phyloP scores from a whole-genome alignment of 805 yeast species.

The Scheffersomyces coipomensis region DNA sequence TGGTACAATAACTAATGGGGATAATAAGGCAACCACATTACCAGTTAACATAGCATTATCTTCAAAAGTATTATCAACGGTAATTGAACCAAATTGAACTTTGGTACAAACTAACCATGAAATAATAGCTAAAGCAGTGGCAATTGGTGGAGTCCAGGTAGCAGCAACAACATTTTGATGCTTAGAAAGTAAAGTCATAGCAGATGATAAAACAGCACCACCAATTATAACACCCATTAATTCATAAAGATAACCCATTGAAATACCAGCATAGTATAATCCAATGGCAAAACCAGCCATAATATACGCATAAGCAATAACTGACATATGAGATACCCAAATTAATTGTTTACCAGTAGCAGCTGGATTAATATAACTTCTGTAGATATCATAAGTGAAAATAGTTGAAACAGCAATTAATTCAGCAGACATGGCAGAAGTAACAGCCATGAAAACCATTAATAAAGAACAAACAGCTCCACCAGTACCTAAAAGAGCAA shows the following conservation, averaged over 20 bases:
- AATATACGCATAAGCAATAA: slow-evolving; percentile 51
- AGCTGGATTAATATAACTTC: slow-evolving; percentile 73
- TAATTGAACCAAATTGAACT: slow-evolving; percentile 28
- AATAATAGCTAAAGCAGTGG: slow-evolving; percentile 70
- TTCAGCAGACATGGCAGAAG: slow-evolving; percentile 91
- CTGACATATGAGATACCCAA: slow-evolving; percentile 63
- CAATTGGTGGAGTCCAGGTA: slow-evolving; percentile 71
- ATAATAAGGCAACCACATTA: slow-evolving; percentile 75
- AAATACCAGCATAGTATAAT: slow-evolving; percentile 73
- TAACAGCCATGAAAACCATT: slow-evolving; percentile 86
- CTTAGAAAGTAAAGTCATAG: slow-evolving; percentile 60
- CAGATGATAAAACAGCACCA: slow-evolving; percentile 79
- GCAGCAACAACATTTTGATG: slow-evolving; percentile 72
- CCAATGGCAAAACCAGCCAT: slow-evolving; percentile 88
- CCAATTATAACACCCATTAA: slow-evolving; percentile 89
- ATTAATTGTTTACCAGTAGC: slow-evolving; percentile 78
- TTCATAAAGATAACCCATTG: slow-evolving; percentile 85
- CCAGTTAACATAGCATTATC: slow-evolving; percentile 91
- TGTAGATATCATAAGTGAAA: slow-evolving; percentile 82
- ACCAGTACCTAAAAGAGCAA: slow-evolving; percentile 78
- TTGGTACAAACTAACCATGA: slow-evolving; percentile 46
- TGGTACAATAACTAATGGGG: slow-evolving; percentile 69
- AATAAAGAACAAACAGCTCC: slow-evolving; percentile 84
- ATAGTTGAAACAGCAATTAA: slow-evolving; percentile 85
- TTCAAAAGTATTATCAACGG: slow-evolving; percentile 57